phyloP scores from a whole-genome alignment of 179 eudicot species.

The Gypsophila paniculata region DNA sequence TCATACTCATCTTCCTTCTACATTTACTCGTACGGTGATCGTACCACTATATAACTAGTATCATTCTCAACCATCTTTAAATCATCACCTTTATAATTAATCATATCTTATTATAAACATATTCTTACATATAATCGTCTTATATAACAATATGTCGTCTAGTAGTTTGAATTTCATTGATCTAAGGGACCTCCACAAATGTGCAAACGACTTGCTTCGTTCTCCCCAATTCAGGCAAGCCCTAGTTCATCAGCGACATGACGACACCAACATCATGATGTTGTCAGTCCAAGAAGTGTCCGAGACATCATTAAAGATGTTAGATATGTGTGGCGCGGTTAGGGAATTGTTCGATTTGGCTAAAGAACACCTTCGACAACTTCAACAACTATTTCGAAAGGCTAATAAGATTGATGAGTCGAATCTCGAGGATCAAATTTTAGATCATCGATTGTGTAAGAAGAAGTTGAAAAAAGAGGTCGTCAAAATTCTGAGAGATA shows the following conservation, averaged over 20 bases:
- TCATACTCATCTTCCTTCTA: not conserved
- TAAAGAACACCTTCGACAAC: conserved; percentile 28
- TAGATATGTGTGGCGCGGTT: conserved; percentile 27
- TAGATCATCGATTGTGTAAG: conserved; percentile 24
- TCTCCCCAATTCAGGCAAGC: conserved; percentile 33
- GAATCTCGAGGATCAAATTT: conserved; percentile 27
- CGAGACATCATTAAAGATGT: conserved; percentile 25
- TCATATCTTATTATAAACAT: no score
- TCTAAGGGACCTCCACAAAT: conserved; percentile 39
- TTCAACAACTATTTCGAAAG: conserved; percentile 19
- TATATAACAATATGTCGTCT: conserved; percentile 15
- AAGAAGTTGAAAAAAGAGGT: conserved; percentile 44
- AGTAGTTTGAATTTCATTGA: conserved; percentile 27
- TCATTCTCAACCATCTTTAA: not conserved
- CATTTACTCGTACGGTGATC: not conserved
- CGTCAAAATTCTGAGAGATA: conserved; percentile 29
- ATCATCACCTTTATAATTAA: not conserved
- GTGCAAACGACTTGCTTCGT: conserved; percentile 40
- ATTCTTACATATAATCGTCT: no score
- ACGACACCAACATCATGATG: conserved; percentile 1
- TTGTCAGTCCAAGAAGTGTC: conserved; percentile 25
- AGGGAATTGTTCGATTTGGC: conserved; percentile 22
- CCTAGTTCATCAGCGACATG: conserved; percentile 30
- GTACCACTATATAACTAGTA: not conserved
- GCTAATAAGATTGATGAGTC: conserved; percentile 23